A percentile compares a stretch with the other conserved stretches of the same genome.
These are phyloP conservation scores for Guadua angustifolia DNA, from an alignment of 176 grass and related monocot genomes.

Conservation along the genomic window DNA sequence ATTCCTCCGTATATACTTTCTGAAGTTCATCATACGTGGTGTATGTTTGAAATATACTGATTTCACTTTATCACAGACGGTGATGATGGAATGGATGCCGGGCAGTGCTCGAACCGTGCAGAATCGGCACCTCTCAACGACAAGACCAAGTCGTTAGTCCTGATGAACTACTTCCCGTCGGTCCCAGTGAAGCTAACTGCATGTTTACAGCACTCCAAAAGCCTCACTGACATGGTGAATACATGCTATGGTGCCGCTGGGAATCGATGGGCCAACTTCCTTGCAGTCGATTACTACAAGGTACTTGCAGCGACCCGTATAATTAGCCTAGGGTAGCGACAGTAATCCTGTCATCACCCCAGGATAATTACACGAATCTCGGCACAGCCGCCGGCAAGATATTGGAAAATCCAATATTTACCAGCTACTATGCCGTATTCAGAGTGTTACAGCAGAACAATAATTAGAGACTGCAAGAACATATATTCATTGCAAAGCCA, in stretches of 20 bases:
- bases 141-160: constrained; percentile 68
- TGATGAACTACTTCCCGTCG: constrained; percentile 73
- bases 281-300: constrained; percentile 80
- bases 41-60: not conserved
- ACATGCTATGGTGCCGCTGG: constrained; percentile 59
- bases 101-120: constrained; percentile 65
- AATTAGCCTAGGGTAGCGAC: too few relatives aligned
- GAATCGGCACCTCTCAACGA: constrained; percentile 66
- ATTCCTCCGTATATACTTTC: not conserved
- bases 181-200: constrained; percentile 52
- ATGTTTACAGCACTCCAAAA: constrained; percentile 58
- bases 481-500: too few relatives aligned
- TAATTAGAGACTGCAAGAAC: too few relatives aligned
- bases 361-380: too few relatives aligned
- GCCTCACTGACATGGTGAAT: constrained; percentile 57
- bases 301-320: too few relatives aligned
- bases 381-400: too few relatives aligned
- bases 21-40: not conserved
- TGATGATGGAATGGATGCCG: constrained; percentile 74
- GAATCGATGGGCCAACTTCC: constrained; percentile 74
- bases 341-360: too few relatives aligned
- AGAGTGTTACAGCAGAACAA: too few relatives aligned
- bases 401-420: too few relatives aligned
- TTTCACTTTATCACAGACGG: constrained; percentile 50
- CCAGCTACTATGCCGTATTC: too few relatives aligned